A percentile compares a stretch with the other conserved stretches of the same genome.
These are phyloP conservation scores for Apiospora hydei DNA, from an alignment of 2,329 filamentous ascomycete genomes.

Conservation along the genomic window DNA sequence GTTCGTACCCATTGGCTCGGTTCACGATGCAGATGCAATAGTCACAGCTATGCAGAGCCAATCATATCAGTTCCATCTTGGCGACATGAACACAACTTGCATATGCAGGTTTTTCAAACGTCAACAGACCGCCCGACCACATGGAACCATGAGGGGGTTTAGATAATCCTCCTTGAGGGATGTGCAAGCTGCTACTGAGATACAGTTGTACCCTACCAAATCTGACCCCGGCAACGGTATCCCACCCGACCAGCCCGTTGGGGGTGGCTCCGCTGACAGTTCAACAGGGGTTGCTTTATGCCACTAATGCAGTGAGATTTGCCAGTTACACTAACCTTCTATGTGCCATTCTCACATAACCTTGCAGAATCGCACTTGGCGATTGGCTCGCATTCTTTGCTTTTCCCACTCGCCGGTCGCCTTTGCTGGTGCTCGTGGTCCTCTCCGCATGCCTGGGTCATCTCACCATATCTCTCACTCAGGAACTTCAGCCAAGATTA, in stretches of 20 bases:
- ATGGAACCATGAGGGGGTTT: not conserved
- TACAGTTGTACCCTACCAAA: not conserved
- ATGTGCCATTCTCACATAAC: not conserved
- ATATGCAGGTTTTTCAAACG: not conserved
- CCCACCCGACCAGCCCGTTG: not conserved
- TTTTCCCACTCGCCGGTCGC: not conserved
- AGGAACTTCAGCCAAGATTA: slow-evolving; percentile 2
- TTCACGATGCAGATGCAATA: not conserved
- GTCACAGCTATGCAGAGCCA: not conserved
- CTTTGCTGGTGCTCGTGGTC: not conserved
- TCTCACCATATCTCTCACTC: not conserved
- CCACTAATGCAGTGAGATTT: slow-evolving; percentile 21
- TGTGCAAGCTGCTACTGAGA: not conserved
- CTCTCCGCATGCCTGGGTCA: slow-evolving; percentile 4
- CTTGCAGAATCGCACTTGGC: not conserved
- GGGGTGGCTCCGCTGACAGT: slow-evolving; percentile 6
- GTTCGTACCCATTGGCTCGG: not conserved
- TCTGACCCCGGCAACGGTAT: not conserved
- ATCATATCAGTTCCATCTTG: not conserved
- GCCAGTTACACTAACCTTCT: not conserved
- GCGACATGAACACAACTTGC: not conserved
- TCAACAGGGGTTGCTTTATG: slow-evolving; percentile 6
- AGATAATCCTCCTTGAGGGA: not conserved
- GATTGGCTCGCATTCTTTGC: slow-evolving; percentile 4
- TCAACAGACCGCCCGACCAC: not conserved